These are phyloP conservation scores for Trichophyton verrucosum DNA, from an alignment of 2,329 filamentous ascomycete genomes.

Conservation along the genomic window DNA sequence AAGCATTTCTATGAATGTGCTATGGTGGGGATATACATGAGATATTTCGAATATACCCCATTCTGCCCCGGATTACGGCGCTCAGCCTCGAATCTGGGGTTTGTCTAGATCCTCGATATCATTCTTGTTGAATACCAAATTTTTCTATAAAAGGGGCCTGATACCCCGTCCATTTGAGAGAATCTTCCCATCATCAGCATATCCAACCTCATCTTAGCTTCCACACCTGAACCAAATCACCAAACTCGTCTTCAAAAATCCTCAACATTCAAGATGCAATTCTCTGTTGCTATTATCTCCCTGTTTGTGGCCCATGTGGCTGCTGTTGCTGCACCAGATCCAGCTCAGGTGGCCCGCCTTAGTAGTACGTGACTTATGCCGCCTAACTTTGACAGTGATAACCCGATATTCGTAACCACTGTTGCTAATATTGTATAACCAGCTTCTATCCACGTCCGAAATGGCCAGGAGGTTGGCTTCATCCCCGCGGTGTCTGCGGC, in stretches of 20 bases:
- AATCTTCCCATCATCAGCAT: neutral
- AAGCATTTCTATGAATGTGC: neutral
- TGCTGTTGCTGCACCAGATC: neutral
- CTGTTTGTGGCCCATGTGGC: neutral
- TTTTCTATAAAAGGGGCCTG: neutral
- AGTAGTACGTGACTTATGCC: neutral
- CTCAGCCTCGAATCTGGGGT: neutral
- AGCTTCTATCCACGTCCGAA: neutral
- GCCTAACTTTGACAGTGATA: neutral
- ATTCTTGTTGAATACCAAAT: neutral
- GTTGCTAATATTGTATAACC: neutral
- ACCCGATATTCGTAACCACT: neutral
- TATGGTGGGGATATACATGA: neutral
- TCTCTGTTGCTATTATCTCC: neutral
- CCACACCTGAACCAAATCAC: neutral
- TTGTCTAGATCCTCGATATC: neutral
- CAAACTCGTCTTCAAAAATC: neutral
- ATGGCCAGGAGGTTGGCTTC: neutral
- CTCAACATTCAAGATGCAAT: neutral
- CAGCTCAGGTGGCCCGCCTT: neutral
- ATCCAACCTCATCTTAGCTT: neutral
- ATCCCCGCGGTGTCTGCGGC: neutral
- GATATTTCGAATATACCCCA: neutral
- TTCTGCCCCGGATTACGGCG: neutral
- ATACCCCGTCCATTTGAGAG: neutral